These are phyloP conservation scores for Neofusicoccum kwambonambiense DNA, from an alignment of 2,329 filamentous ascomycete species.

Conservation along the genomic window DNA sequence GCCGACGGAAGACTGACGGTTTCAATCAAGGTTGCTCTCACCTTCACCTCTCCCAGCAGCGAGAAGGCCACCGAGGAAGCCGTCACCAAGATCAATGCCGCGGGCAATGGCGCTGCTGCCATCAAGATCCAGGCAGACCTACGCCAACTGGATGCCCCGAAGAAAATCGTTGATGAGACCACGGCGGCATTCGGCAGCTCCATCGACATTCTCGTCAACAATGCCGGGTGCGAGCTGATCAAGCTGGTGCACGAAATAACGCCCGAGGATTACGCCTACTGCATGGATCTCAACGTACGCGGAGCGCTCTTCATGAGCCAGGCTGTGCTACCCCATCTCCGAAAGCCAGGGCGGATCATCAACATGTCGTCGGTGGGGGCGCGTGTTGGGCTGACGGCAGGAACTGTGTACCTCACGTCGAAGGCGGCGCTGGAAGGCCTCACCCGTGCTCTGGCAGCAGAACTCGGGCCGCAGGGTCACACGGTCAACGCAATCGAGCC, in stretches of 20 bases:
- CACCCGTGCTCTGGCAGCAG: constrained; percentile 59
- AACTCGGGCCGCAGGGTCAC: constrained; percentile 56
- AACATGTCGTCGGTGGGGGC: constrained; percentile 59
- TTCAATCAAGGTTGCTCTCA: constrained; percentile 40
- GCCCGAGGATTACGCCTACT: constrained; percentile 50
- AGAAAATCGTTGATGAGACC: constrained; percentile 39
- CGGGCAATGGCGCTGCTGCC: constrained; percentile 37
- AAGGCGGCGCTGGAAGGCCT: constrained; percentile 62
- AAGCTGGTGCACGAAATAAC: constrained; percentile 40
- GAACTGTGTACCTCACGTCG: constrained; percentile 55
- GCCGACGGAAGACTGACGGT: neutral
- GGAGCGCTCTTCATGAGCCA: constrained; percentile 55
- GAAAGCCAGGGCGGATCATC: constrained; percentile 52
- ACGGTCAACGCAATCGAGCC: constrained; percentile 63
- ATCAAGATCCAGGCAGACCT: constrained; percentile 44
- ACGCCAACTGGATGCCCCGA: constrained; percentile 31
- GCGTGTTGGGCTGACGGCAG: constrained; percentile 45
- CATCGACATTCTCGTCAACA: constrained; percentile 47
- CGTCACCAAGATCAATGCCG: constrained; percentile 33
- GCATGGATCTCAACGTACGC: constrained; percentile 60
- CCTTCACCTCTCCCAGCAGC: constrained; percentile 43
- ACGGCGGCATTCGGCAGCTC: constrained; percentile 37
- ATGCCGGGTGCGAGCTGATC: constrained; percentile 35
- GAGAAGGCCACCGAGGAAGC: constrained; percentile 33
- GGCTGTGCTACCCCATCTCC: constrained; percentile 53